A percentile compares a stretch with the other conserved stretches of the same genome.
These are phyloP conservation scores for Persicaria maculosa DNA, from an alignment of 148 eudicot genomes.

Conservation along the genomic window DNA sequence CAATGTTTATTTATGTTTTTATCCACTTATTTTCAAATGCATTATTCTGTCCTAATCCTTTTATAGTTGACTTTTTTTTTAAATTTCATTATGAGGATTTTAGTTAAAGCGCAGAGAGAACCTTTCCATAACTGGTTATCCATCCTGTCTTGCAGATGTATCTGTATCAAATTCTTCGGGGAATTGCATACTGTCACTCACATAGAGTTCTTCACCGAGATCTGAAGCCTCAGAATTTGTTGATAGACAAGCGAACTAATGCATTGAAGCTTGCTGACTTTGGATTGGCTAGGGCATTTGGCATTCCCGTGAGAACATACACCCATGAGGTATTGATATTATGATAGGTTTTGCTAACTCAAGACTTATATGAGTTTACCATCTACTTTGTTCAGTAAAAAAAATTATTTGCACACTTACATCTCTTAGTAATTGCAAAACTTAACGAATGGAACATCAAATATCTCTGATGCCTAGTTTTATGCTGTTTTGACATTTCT, in stretches of 20 bases:
- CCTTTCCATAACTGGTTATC: background rate
- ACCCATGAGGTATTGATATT: constrained; percentile 66
- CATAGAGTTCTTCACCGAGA: constrained; percentile 97
- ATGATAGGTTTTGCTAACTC: background rate
- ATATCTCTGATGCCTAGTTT: background rate
- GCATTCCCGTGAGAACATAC: constrained; percentile 80
- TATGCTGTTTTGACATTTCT: background rate
- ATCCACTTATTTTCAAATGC: background rate
- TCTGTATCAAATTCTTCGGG: constrained; percentile 90
- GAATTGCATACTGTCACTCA: constrained; percentile 94
- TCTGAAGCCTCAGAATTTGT: constrained; percentile 90
- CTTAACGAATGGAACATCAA: background rate
- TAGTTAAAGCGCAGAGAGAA: background rate
- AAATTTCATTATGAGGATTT: background rate
- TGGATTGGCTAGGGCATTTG: constrained; percentile 94
- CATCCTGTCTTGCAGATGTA: constrained; percentile 48
- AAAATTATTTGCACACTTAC: background rate
- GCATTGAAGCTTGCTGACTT: constrained; percentile 94
- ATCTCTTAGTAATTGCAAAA: background rate
- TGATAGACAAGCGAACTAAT: constrained; percentile 83
- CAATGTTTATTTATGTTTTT: background rate
- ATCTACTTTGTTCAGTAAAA: background rate
- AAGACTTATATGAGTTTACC: background rate
- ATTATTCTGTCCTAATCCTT: background rate
- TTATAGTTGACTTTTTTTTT: background rate